phyloP scores from a whole-genome alignment of 768 basidiomycete species.

The Glaciozyma antarctica region DNA sequence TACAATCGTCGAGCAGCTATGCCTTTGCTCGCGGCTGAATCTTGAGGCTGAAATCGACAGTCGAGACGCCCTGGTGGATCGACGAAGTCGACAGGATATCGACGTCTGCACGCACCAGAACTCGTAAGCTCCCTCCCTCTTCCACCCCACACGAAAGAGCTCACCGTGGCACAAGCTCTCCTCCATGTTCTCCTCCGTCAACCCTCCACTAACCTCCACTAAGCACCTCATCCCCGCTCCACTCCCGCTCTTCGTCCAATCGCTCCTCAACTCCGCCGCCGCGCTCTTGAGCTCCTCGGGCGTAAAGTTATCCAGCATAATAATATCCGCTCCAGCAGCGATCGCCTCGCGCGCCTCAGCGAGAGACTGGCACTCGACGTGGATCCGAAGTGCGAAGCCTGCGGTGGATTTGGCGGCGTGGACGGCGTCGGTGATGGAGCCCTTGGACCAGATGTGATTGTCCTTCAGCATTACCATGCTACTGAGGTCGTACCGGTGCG shows the following conservation, averaged over 20 bases:
- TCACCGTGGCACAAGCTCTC: conserved; percentile 72
- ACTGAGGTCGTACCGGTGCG: conserved; percentile 91
- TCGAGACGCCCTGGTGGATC: conserved; percentile 83
- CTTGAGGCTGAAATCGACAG: conserved; percentile 95
- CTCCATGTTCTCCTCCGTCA: conserved; percentile 76
- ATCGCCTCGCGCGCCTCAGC: conserved; percentile 95
- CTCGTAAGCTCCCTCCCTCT: not conserved
- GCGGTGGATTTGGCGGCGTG: conserved; percentile 75
- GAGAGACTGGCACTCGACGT: conserved; percentile 83
- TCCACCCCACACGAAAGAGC: conserved; percentile 33
- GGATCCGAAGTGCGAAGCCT: conserved; percentile 81
- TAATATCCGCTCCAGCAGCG: conserved; percentile 56
- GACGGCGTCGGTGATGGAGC: conserved; percentile 84
- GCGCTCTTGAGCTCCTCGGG: conserved; percentile 53
- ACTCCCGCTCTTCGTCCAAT: conserved; percentile 52
- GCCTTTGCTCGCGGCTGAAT: conserved; percentile 42
- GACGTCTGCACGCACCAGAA: conserved; percentile 53
- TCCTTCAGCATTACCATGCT: conserved; percentile 99
- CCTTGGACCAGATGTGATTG: conserved; percentile 96
- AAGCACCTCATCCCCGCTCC: conserved; percentile 49
- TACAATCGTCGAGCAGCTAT: not conserved
- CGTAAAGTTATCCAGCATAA: conserved; percentile 37
- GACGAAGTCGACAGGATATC: conserved; percentile 87
- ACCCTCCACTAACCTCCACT: conserved; percentile 89
- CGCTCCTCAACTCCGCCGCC: conserved; percentile 61